A percentile compares a stretch with the other conserved stretches of the same genome.
Conservation (phyloP, 78 protist genomes). For the Anaeramoeba ignava region DNA sequence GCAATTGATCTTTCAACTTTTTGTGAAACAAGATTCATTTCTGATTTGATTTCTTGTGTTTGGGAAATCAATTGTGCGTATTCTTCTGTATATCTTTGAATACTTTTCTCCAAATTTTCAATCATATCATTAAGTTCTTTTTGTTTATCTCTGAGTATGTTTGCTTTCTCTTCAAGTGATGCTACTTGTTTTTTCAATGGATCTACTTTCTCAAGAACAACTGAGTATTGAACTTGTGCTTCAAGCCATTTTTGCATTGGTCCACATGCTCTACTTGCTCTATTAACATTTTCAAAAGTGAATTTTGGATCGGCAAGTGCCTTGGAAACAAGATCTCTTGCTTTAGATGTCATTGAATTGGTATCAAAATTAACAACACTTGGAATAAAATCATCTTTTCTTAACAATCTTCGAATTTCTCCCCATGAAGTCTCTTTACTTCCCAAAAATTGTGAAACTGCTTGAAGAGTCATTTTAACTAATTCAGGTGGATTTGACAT, state of each 20-base stretch:
- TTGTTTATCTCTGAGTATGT: not conserved
- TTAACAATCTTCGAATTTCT: conserved; percentile 41
- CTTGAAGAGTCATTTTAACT: conserved; percentile 6
- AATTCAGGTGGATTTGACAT: not conserved
- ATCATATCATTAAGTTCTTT: conserved; percentile 17
- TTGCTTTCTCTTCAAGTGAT: conserved; percentile 21
- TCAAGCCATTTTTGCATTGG: conserved; percentile 80
- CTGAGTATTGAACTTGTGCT: conserved; percentile 59
- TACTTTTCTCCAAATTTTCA: conserved; percentile 21
- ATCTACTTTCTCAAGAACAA: conserved; percentile 54
- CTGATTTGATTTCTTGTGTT: conserved; percentile 44
- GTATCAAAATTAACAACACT: conserved; percentile 61
- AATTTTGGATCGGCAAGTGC: conserved; percentile 42
- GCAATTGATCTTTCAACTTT: not conserved
- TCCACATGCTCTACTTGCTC: conserved; percentile 80
- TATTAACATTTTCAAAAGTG: conserved; percentile 48
- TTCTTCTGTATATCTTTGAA: conserved; percentile 8
- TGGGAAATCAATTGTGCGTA: conserved; percentile 61
- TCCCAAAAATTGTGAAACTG: not conserved
- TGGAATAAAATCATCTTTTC: conserved; percentile 55
- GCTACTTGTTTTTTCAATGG: conserved; percentile 68
- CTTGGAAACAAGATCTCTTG: too few species aligned
- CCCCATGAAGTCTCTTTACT: conserved; percentile 37
- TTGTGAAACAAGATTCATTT: conserved; percentile 19
- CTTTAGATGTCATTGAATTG: too few species aligned